phyloP scores from a whole-genome alignment of 805 yeast species.

The Grigorovia jiainica region DNA sequence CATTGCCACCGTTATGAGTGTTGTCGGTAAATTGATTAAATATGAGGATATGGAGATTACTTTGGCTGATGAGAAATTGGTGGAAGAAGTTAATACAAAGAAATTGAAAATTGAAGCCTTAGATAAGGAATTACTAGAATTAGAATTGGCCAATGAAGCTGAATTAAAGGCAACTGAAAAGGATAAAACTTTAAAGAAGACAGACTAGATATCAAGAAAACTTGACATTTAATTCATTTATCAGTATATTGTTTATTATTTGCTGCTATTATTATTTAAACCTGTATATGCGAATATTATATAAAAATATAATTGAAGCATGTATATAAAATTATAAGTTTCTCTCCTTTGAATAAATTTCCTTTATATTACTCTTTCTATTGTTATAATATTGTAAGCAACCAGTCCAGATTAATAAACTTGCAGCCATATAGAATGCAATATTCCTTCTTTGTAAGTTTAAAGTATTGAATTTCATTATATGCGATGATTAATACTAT shows the following conservation, averaged over 20 bases:
- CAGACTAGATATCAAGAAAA: background rate
- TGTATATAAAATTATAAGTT: conserved; percentile 4
- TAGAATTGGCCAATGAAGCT: conserved; percentile 41
- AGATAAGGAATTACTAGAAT: conserved; percentile 41
- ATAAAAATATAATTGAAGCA: no score
- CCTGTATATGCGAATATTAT: no score
- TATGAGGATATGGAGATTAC: conserved; percentile 27
- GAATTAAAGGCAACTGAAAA: conserved; percentile 7
- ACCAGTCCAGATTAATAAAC: conserved; percentile 1
- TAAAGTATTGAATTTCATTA: background rate
- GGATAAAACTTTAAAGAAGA: conserved; percentile 2
- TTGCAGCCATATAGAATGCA: background rate
- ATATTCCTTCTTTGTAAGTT: background rate
- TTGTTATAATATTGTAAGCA: conserved; percentile 1
- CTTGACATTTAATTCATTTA: background rate
- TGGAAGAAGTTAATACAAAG: conserved; percentile 4
- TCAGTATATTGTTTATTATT: background rate
- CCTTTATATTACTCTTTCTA: conserved; percentile 8
- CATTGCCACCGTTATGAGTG: conserved; percentile 43
- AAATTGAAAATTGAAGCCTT: conserved; percentile 26
- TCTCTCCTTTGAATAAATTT: conserved; percentile 13
- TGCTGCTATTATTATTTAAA: background rate
- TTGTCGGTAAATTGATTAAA: conserved; percentile 44
- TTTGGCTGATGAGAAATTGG: conserved; percentile 14
- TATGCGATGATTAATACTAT: background rate